Evolutionary conservation across 306 rosid species (phyloP).

Genomic region (Cicer arietinum): DNA sequence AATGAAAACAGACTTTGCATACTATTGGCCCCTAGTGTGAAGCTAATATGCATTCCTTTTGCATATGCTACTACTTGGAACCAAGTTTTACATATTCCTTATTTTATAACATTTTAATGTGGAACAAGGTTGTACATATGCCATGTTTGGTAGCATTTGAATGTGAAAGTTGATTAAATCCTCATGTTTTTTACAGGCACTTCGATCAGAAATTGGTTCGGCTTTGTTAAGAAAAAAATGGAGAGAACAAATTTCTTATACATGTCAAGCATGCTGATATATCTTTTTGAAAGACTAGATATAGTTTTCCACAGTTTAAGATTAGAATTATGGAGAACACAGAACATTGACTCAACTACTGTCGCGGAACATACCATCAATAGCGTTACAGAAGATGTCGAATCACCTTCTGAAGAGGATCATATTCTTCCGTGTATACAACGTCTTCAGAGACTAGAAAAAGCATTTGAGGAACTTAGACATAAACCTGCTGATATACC

Average conservation of each 20-base stretch:
- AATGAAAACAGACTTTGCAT: background rate
- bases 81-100: background rate
- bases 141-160: slow-evolving; percentile 5
- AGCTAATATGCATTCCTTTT: slow-evolving; percentile 8
- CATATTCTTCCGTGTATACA: slow-evolving; percentile 61
- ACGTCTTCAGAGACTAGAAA: slow-evolving; percentile 84
- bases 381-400: slow-evolving; percentile 52
- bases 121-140: background rate
- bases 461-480: slow-evolving; percentile 61
- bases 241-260: slow-evolving; percentile 53
- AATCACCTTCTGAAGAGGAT: slow-evolving; percentile 63
- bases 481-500: slow-evolving; percentile 82
- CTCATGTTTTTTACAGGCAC: slow-evolving; percentile 56
- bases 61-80: slow-evolving; percentile 22
- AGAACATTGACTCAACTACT: slow-evolving; percentile 65
- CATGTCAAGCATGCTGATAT: slow-evolving; percentile 53
- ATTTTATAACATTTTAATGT: background rate
- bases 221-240: slow-evolving; percentile 55
- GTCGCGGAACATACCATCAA: slow-evolving; percentile 45
- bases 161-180: slow-evolving; percentile 3
- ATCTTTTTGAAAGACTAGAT: slow-evolving; percentile 60
- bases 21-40: background rate
- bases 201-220: slow-evolving; percentile 51
- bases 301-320: slow-evolving; percentile 53
- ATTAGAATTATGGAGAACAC: slow-evolving; percentile 69